Base-by-base conservation (phyloP, 192 early-diverging fungal species). In the Entrophospora sp. region DNA sequence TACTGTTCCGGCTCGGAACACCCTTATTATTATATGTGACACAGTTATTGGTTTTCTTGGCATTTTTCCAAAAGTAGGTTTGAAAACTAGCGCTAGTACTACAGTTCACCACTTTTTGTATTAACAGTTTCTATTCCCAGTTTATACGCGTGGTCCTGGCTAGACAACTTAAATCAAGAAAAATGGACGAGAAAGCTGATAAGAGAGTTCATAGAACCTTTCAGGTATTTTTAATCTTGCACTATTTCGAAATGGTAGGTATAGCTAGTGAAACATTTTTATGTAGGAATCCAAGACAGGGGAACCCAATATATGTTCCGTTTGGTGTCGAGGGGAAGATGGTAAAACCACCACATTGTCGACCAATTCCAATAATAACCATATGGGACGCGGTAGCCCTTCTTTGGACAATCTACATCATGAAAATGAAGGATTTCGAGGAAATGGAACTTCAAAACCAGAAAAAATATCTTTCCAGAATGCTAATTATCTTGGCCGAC, bases 91-190 rank as follows among this genome's bases (percentile, higher is more conserved):
- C 43, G 43, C 43, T 44, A 44, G 43, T 44, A 44, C 43, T 52
- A 31, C 49, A 25, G 49, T 52, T 52, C 49, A 52, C 49, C 49
- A 52, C 49, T n/a, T n/a, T n/a, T n/a, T n/a, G n/a, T n/a, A n/a
- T 40, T 52, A 52, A 52, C 49, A 52, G 49, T 52, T 52, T 52
- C 56, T 58, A 58, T 58, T 58, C 36, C 36, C 16, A 58, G 56
- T 58, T 58, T 58, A 58, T 58, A 58, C 56, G 56, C 56, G 32
- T 58, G 22, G 32, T 58, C 56, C 56, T 58, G 49, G 56, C 56
- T 58, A 58, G 56, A 58, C 56, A 58, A 58, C 36, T 58, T 58
- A 58, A 58, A 58, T 22, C 56, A 58, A 58, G 56, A 58, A 58
- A 58, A 38, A 58, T 58, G 34, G 56, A 58, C 36, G 56, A 58